phyloP scores from a whole-genome alignment of 169 alveolate species.

The Eimeria maxima region DNA sequence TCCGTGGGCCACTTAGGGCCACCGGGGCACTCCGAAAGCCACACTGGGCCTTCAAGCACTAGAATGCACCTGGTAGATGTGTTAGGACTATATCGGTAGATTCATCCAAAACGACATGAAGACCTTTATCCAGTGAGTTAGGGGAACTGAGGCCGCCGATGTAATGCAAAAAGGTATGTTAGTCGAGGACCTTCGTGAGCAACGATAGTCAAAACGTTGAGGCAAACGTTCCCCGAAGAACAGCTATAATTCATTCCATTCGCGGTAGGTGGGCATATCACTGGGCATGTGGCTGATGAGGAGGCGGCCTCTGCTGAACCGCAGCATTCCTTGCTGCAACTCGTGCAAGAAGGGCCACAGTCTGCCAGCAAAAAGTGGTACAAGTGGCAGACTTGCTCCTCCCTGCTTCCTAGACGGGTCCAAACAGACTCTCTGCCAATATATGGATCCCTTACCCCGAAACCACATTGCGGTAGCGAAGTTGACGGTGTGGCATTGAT shows the following conservation, averaged over 20 bases:
- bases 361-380: not conserved
- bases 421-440: not conserved
- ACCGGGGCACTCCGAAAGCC: not conserved
- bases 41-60: not conserved
- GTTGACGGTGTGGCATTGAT: not conserved
- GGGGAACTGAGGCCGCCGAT: not conserved
- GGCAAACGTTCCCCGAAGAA: not conserved
- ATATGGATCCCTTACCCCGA: slow-evolving; percentile 7
- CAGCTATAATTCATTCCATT: not conserved
- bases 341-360: not conserved
- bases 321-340: not conserved
- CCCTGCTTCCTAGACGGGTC: not conserved
- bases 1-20: slow-evolving; percentile 33
- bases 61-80: not conserved
- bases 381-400: not conserved
- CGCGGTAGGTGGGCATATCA: not conserved
- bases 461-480: not conserved
- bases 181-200: not conserved
- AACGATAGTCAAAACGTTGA: not conserved
- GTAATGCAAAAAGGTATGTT: not conserved
- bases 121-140: not conserved
- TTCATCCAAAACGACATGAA: not conserved
- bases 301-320: not conserved
- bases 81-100: not conserved
- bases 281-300: not conserved